Evolutionary conservation across 2,329 filamentous ascomycete genomes (phyloP), one percentile per base, ranked within the genome.

Genomic region (Trichophaea hybrida): DNA sequence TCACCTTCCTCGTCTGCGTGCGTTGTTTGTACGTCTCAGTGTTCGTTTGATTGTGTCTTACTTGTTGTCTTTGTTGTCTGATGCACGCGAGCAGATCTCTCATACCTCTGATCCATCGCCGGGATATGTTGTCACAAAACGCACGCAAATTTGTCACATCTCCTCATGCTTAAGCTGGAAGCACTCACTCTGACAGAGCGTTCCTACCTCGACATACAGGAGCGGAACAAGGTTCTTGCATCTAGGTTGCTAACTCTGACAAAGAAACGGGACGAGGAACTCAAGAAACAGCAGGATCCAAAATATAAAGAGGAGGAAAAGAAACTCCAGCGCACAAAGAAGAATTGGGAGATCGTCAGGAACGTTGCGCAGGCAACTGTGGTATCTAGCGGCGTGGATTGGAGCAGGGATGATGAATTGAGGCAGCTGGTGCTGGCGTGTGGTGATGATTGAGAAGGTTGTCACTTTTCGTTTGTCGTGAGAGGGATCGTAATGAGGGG

Each of bases 301-400:
- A 71, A 75, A 5, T 75, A 74, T 31, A 72, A 78, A 38, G 75
- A 76, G 59, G 72, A 71, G n/a, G 76, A 85, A 69, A 74, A 88
- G 32, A 73, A 77, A 38, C 73, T 73, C 54, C 73, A 84, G 8
- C 80, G 88, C 67, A 72, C 70, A 5, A 77, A 82, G 44, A 73
- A 86, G 61, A 82, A 78, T 67, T 74, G 75, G 24, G 84, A 81
- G 69, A 80, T 80, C 62, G 80, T 82, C 65, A 78, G 79, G 68
- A 85, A 81, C 31, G 80, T 88, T 46, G 78, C 85, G n/a, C 86
- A 85, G 68, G 87, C 85, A 15, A 78, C 89, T 58, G 79, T 94
- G 51, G 86, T 82, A 4, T 87, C 86, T 2, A 94, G 88, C 71
- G 88, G 88, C 51, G 76, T 93, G 57, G 83, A 94, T 69, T 94